Percentiles rank a stretch among this genome's conserved stretches.
Conservation (phyloP, 2,329 filamentous ascomycete species). For the Trematosphaeria pertusa region DNA sequence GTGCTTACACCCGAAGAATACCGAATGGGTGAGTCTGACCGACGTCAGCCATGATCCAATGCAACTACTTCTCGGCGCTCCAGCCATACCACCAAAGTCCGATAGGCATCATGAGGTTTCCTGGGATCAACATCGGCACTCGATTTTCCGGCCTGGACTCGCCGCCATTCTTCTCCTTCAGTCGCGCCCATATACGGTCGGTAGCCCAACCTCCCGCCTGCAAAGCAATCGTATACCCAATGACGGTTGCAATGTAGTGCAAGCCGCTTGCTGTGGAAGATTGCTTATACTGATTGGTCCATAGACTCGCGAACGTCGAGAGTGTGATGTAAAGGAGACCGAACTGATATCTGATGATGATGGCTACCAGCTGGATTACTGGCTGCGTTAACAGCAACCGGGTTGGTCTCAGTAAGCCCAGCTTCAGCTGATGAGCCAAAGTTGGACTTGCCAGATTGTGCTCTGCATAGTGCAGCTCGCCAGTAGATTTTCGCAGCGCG, state of each 20-base stretch:
- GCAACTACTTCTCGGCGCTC: constrained; percentile 58
- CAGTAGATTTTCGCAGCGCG: constrained; percentile 51
- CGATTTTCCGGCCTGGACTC: constrained; percentile 25
- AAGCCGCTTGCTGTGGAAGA: constrained; percentile 19
- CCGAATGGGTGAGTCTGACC: constrained; percentile 36
- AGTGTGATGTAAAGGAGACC: constrained; percentile 39
- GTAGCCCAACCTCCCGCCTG: constrained; percentile 51
- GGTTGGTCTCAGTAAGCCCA: constrained; percentile 56
- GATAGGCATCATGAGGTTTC: constrained; percentile 31
- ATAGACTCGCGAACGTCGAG: constrained; percentile 28
- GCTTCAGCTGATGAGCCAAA: constrained; percentile 10
- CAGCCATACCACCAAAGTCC: constrained; percentile 58
- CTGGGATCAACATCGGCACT: constrained; percentile 29
- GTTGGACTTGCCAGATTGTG: constrained; percentile 9
- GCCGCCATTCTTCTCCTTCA: constrained; percentile 19
- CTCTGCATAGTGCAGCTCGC: constrained; percentile 32
- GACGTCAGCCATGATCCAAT: constrained; percentile 62
- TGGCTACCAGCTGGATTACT: constrained; percentile 53
- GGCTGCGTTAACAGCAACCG: constrained; percentile 62
- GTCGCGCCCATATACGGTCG: constrained; percentile 52
- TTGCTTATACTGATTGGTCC: constrained; percentile 23
- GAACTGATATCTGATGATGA: constrained; percentile 52
- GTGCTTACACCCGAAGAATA: not conserved
- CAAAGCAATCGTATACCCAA: constrained; percentile 61
- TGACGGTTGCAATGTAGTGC: constrained; percentile 58